Conservation (phyloP, 768 basidiomycete genomes). For the Russula earlei region DNA sequence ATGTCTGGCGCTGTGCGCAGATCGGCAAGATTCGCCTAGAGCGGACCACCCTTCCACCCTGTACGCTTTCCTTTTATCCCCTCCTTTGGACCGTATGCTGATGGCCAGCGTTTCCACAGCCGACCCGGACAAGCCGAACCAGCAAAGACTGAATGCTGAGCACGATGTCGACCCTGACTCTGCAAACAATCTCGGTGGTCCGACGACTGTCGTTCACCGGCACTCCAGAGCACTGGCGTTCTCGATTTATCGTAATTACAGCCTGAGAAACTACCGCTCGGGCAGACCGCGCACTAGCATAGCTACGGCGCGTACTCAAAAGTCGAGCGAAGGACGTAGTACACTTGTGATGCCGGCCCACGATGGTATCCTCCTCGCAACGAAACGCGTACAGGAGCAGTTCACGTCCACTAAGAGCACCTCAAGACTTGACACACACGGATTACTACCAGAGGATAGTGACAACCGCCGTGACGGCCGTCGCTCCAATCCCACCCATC, state of each 20-base stretch:
- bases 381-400: slow-evolving; percentile 66
- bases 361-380: slow-evolving; percentile 51
- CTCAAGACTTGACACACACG: background rate
- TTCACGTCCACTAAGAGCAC: slow-evolving; percentile 30
- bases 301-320: slow-evolving; percentile 18
- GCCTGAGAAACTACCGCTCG: slow-evolving; percentile 22
- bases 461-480: slow-evolving; percentile 2
- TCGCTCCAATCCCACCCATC: background rate
- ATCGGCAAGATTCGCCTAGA: slow-evolving; percentile 27
- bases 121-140: slow-evolving; percentile 48
- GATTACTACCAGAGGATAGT: slow-evolving; percentile 6
- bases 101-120: slow-evolving; percentile 26
- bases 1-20: slow-evolving; percentile 25
- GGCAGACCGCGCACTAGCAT: slow-evolving; percentile 14
- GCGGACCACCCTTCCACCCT: slow-evolving; percentile 7
- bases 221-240: slow-evolving; percentile 74
- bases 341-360: slow-evolving; percentile 10
- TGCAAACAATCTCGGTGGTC: slow-evolving; percentile 40
- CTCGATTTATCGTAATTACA: slow-evolving; percentile 63
- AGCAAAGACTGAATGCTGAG: slow-evolving; percentile 58
- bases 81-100: background rate
- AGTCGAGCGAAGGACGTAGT: background rate
- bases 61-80: background rate
- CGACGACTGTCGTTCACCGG: slow-evolving; percentile 65
- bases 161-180: slow-evolving; percentile 43